These are phyloP conservation scores for Persicaria tinctoria DNA, from an alignment of 148 eudicot genomes.

Conservation along the genomic window DNA sequence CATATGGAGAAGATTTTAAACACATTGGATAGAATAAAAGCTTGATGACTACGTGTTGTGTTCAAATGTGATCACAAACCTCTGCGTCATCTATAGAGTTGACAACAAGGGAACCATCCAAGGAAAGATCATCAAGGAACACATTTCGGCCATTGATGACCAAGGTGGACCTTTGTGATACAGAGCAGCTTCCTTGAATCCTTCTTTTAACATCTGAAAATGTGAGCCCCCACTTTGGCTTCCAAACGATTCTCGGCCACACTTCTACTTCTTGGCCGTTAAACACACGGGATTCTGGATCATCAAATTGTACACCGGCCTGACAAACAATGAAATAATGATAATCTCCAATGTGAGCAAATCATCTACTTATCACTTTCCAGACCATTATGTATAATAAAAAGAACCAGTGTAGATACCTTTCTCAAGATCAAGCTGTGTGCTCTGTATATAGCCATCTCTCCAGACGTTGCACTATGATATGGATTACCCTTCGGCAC, in stretches of 20 bases:
- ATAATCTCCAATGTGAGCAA: neutral
- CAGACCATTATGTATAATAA: neutral
- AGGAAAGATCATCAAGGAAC: conserved; percentile 52
- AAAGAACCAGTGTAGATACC: conserved; percentile 28
- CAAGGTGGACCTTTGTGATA: conserved; percentile 74
- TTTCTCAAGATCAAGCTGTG: conserved; percentile 73
- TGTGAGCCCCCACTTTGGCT: conserved; percentile 85
- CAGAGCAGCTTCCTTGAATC: conserved; percentile 45
- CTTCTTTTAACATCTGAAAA: conserved; percentile 65
- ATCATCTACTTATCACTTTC: neutral
- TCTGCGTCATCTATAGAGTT: conserved; percentile 63
- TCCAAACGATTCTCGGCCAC: conserved; percentile 90
- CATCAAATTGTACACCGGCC: conserved; percentile 80
- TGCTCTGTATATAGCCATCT: conserved; percentile 79
- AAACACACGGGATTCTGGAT: conserved; percentile 47
- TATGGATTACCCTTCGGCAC: conserved; percentile 97
- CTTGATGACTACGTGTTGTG: too few relatives aligned
- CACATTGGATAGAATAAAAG: too few relatives aligned
- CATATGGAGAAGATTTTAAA: neutral
- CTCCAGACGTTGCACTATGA: conserved; percentile 99
- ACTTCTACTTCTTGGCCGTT: conserved; percentile 94
- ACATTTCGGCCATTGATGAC: conserved; percentile 61
- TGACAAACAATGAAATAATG: conserved; percentile 16
- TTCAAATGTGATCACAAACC: conserved; percentile 33
- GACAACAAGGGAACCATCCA: conserved; percentile 81